Base-by-base conservation (phyloP, 768 basidiomycete species). In the Tricholoma saponaceum region DNA sequence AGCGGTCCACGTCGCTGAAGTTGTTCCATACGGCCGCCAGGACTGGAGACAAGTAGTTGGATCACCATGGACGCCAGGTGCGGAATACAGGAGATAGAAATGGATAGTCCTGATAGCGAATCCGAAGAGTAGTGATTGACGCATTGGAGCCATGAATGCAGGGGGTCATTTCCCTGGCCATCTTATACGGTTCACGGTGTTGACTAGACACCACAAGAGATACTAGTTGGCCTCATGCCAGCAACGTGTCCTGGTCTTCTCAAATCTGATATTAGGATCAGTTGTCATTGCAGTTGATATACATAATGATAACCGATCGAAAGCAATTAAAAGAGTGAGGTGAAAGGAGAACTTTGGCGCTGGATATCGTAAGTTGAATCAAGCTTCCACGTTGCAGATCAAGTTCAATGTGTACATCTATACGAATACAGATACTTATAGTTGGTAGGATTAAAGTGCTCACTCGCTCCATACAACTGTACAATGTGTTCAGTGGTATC, bases 21-120 rank as follows among this genome's bases (percentile, higher is more conserved):
- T 63, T 22, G 59, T 61, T 6, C 62, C 62, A 43, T 58, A 41
- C 8, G 62, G 62, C 52, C 54, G 55, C 37, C 58, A 61, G 6
- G 56, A 55, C 47, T 61, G 60, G 25, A 59, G n/a, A 32, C 55
- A 56, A 32, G 5, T 13, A 47, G 23, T 25, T 16, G 44, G 25
- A 26, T 47, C 25, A 1, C 44, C 44, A 25, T 14, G 4, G 44
- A 14, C 44, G 7, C 13, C 23, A 16, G 22, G 13, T 5, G 44
- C 4, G 23, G 23, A 47, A 25, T 25, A 25, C 14, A 47, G 14
- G 13, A 47, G 4, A 8, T 47, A 13, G 1, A 47, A 26, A 25
- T 14, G 1, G 8, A 47, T 25, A 25, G 22, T 47, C 13, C 44
- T 47, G 44, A 47, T 25, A 16, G 44, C 10, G 5, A 25, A 14